Evolutionary conservation across 495 filamentous ascomycete genomes (phyloP), one percentile per base, ranked within the genome.

Genomic region (Hypoxylon subgilvum): DNA sequence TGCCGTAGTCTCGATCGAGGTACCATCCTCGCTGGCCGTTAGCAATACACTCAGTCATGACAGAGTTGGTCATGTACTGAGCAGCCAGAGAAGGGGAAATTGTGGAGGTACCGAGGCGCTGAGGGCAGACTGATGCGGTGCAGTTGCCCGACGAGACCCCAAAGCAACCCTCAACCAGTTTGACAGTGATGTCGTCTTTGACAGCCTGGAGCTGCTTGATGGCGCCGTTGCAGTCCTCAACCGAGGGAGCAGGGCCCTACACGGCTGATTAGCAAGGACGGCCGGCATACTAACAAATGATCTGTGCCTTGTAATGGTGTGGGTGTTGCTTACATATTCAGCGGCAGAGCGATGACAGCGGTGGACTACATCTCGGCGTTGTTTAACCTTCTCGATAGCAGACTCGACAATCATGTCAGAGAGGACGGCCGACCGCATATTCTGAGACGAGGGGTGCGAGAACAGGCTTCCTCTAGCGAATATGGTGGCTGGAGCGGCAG

Each of bases 21-120:
- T 66, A 69, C 67, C 67, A 69, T 46, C 67, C 67, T 46, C 67
- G 64, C 17, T 50, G 50, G 0, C 67, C 67, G 4, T 69, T 62
- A 36, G 64, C 50, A 30, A 69, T 69, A 47, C 67, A 69, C 50
- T 65, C 57, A 1, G 56, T 36, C 39, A 57, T 60, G 28, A 69
- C n/a, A 12, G 57, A 57, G 12, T 61, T 46, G 14, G 34, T 38
- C 54, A 69, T 65, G 51, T 57, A 63, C 43, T 67, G 57, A 21
- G 67, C 61, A 5, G 67, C 64, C 14, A 51, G n/a, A 0, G 57
- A 17, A 34, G 64, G 64, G 12, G 67, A 19, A 34, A 69, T 65
- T 34, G 50, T 63, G 13, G 53, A 62, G 22, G 49, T 48, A 13
- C 64, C 67, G 10, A 46, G 19, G 6, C 54, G 53, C 42, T 67